Evolutionary conservation across 2,329 filamentous ascomycete genomes (phyloP).

Genomic region (Alternaria arbusti): DNA sequence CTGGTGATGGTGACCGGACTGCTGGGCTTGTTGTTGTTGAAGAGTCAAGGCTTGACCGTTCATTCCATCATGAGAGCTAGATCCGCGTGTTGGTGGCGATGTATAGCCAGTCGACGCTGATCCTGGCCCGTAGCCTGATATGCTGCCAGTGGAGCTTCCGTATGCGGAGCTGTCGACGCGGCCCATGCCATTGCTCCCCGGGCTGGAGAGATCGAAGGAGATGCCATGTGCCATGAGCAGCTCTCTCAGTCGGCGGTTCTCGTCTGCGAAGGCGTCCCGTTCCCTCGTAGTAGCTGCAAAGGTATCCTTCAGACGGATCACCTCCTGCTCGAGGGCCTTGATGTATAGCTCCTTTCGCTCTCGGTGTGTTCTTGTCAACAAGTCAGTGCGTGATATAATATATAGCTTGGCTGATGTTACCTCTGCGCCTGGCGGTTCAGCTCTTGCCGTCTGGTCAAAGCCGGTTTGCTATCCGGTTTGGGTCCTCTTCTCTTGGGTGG

Average conservation of each 20-base stretch:
- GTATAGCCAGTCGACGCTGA: conserved; percentile 56
- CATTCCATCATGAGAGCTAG: conserved; percentile 37
- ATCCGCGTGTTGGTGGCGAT: conserved; percentile 49
- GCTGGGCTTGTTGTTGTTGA: conserved; percentile 30
- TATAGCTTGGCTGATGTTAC: conserved; percentile 56
- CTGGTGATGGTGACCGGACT: conserved; percentile 32
- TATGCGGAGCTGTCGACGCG: conserved; percentile 49
- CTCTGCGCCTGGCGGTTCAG: conserved; percentile 94
- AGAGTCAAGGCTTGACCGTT: conserved; percentile 21
- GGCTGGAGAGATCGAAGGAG: conserved; percentile 56
- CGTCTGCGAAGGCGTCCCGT: conserved; percentile 75
- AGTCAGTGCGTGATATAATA: conserved; percentile 15
- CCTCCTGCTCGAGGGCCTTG: conserved; percentile 89
- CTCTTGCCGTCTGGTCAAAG: conserved; percentile 88
- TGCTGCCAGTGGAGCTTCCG: conserved; percentile 60
- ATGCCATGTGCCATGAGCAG: conserved; percentile 66
- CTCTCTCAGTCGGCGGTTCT: conserved; percentile 78
- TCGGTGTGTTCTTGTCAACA: conserved; percentile 77
- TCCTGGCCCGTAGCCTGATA: conserved; percentile 64
- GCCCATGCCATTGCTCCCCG: conserved; percentile 40
- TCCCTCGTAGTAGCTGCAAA: conserved; percentile 76
- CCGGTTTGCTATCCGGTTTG: conserved; percentile 95
- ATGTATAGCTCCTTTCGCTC: conserved; percentile 97
- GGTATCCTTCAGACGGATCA: conserved; percentile 86
- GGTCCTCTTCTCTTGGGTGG: conserved; percentile 88